phyloP scores from a whole-genome alignment of 202 grass and related monocot species.

The Saccharum hybrid region DNA sequence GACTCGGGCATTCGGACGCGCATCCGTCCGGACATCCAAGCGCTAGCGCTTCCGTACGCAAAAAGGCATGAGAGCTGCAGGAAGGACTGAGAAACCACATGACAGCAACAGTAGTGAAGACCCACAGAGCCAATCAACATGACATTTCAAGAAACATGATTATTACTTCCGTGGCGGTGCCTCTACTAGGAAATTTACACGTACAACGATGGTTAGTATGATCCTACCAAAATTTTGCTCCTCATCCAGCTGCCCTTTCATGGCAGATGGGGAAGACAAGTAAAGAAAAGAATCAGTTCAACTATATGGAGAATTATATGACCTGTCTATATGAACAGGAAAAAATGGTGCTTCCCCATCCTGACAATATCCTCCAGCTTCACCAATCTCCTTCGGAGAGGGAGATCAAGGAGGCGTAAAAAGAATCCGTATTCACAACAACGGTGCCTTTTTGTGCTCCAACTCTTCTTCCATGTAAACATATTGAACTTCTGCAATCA shows the following conservation, averaged over 20 bases:
- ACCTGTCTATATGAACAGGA: constrained; percentile 38
- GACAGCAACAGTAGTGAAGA: neutral
- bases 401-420: constrained; percentile 38
- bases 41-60: neutral
- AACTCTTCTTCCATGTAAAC: constrained; percentile 29
- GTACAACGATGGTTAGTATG: constrained; percentile 42
- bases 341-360: constrained; percentile 8
- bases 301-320: constrained; percentile 28
- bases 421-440: constrained; percentile 57
- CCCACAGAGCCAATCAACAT: neutral
- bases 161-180: constrained; percentile 19
- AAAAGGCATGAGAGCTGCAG: neutral
- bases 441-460: constrained; percentile 1
- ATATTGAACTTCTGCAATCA: constrained; percentile 11
- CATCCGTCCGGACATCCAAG: too few relatives aligned
- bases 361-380: constrained; percentile 40
- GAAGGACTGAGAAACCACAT: neutral
- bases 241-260: constrained; percentile 9
- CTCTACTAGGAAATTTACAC: constrained; percentile 51
- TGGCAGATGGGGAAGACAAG: constrained; percentile 27
- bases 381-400: constrained; percentile 49
- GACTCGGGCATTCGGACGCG: too few relatives aligned
- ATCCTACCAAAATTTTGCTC: constrained; percentile 54
- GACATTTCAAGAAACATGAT: neutral
- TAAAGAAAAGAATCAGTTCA: constrained; percentile 44